Evolutionary conservation across 495 filamentous ascomycete genomes (phyloP).

Genomic region (Alectoria sarmentosa): DNA sequence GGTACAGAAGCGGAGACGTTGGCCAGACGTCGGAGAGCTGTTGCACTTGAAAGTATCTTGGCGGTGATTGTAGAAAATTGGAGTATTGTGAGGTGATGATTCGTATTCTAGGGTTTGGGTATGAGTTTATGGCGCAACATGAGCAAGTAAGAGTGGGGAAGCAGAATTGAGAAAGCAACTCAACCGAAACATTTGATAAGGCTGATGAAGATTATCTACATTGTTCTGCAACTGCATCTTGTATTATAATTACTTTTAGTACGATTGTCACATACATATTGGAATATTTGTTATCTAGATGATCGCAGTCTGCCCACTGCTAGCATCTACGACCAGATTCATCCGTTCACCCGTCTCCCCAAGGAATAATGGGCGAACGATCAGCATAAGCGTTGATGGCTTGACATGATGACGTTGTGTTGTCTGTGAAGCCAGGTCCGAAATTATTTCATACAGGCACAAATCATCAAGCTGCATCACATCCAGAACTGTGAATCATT

Average conservation of each 20-base stretch:
- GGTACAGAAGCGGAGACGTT: neutral
- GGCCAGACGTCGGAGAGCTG: conserved; percentile 14
- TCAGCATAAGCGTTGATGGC: neutral
- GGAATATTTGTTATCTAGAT: too few relatives aligned
- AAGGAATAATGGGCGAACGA: neutral
- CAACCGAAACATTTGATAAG: too few relatives aligned
- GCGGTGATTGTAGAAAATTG: neutral
- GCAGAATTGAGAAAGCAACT: too few relatives aligned
- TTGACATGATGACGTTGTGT: neutral
- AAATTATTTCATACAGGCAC: neutral
- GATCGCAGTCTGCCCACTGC: too few relatives aligned
- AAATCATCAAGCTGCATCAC: neutral
- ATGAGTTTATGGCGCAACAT: neutral
- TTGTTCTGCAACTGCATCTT: too few relatives aligned
- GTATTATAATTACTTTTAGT: too few relatives aligned
- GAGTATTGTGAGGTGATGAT: neutral
- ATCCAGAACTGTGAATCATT: neutral
- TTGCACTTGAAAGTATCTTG: neutral
- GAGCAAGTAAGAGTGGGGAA: too few relatives aligned
- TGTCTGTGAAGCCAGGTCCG: too few relatives aligned
- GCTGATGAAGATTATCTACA: too few relatives aligned
- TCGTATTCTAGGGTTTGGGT: too few relatives aligned
- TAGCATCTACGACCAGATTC: too few relatives aligned
- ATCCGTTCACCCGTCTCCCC: neutral
- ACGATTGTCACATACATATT: too few relatives aligned